phyloP scores from a whole-genome alignment of 805 yeast species.

The Hanseniaspora mollemarum region DNA sequence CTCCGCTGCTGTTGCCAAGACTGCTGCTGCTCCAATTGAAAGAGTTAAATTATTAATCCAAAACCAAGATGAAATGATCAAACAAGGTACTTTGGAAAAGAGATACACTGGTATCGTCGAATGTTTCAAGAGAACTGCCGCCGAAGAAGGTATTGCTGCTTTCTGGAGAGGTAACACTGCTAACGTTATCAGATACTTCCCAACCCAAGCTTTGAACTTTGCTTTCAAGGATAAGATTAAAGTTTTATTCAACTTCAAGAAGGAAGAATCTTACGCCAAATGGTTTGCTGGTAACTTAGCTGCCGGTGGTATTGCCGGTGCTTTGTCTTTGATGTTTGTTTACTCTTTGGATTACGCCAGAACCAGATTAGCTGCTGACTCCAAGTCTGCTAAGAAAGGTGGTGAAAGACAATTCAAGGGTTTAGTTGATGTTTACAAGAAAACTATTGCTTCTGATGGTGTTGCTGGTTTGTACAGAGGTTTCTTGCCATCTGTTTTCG shows the following conservation, averaged over 20 bases:
- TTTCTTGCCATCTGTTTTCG: conserved; percentile 95
- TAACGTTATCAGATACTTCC: conserved; percentile 97
- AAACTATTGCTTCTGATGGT: conserved; percentile 93
- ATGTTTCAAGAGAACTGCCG: conserved; percentile 89
- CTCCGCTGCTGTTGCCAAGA: conserved; percentile 96
- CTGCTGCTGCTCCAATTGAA: conserved; percentile 93
- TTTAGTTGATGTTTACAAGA: conserved; percentile 89
- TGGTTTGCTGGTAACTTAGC: conserved; percentile 98
- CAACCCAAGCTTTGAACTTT: conserved; percentile 96
- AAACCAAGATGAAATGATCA: conserved; percentile 96
- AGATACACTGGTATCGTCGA: conserved; percentile 84
- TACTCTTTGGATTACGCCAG: conserved; percentile 97
- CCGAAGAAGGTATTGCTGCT: conserved; percentile 80
- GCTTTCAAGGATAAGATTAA: conserved; percentile 97
- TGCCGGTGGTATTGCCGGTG: conserved; percentile 98
- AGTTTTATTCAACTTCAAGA: conserved; percentile 92
- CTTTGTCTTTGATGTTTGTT: conserved; percentile 82
- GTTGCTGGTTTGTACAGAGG: conserved; percentile 98
- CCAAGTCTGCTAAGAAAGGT: conserved; percentile 72
- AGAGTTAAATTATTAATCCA: conserved; percentile 93
- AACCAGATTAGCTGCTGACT: conserved; percentile 98
- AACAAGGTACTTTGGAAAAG: conserved; percentile 86
- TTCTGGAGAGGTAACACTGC: conserved; percentile 99
- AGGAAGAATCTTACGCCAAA: conserved; percentile 80
- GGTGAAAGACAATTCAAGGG: conserved; percentile 97